Percentiles rank a stretch among this genome's conserved stretches.
These are phyloP conservation scores for Irpex rosettiformis DNA, from an alignment of 1,284 basidiomycete genomes.

Conservation along the genomic window DNA sequence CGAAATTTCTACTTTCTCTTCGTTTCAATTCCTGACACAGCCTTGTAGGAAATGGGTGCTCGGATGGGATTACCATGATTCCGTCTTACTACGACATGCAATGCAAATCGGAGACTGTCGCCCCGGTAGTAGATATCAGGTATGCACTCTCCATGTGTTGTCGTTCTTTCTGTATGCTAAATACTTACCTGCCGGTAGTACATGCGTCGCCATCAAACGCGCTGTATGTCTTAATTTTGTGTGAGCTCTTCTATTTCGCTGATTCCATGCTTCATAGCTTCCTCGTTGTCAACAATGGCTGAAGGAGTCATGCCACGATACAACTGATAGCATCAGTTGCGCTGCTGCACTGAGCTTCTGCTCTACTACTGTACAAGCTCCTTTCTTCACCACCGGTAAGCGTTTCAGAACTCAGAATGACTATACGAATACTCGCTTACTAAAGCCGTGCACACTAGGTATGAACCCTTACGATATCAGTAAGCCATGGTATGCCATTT, in stretches of 20 bases:
- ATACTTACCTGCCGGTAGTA: conserved; percentile 1
- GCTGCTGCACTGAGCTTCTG: conserved; percentile 38
- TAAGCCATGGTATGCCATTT: conserved; percentile 22
- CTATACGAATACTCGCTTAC: too few relatives aligned
- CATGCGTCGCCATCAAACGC: conserved; percentile 15
- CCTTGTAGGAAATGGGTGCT: conserved; percentile 16
- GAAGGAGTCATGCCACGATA: conserved; percentile 27
- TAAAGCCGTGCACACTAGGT: conserved; percentile 13
- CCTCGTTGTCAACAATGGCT: conserved; percentile 28
- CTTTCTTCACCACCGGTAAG: conserved; percentile 16
- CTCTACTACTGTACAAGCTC: conserved; percentile 13
- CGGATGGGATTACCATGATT: conserved; percentile 14
- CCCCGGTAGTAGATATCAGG: conserved; percentile 13
- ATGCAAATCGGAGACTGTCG: conserved; percentile 12
- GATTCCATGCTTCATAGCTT: conserved; percentile 16
- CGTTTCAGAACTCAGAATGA: too few relatives aligned
- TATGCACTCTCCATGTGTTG: conserved; percentile 1
- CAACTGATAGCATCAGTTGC: conserved; percentile 39
- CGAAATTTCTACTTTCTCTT: not conserved
- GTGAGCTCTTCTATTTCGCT: not conserved
- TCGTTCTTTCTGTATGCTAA: not conserved
- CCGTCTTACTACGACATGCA: conserved; percentile 18
- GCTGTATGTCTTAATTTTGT: conserved; percentile 6
- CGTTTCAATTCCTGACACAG: not conserved
- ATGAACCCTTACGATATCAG: conserved; percentile 26